A percentile compares a stretch with the other conserved stretches of the same genome.
Conservation (phyloP, 2,329 filamentous ascomycete genomes). For the Xylaria sp. region DNA sequence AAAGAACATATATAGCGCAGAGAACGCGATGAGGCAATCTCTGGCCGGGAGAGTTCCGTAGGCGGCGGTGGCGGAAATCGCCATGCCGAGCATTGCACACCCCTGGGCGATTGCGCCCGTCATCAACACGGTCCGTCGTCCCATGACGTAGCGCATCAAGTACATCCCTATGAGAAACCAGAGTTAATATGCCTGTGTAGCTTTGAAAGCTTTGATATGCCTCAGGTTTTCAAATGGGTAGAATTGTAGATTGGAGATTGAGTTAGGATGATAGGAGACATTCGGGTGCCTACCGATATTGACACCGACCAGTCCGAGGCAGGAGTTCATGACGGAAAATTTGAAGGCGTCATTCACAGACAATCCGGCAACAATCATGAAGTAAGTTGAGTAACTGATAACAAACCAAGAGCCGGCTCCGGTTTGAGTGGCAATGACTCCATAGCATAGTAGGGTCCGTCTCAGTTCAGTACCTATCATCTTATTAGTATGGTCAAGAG, state of each 20-base stretch:
- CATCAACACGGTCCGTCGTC: constrained; percentile 51
- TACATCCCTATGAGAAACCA: constrained; percentile 37
- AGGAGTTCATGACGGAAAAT: constrained; percentile 53
- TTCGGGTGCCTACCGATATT: constrained; percentile 51
- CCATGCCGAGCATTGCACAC: constrained; percentile 48
- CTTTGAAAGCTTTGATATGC: background rate
- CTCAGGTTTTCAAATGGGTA: too few relatives aligned
- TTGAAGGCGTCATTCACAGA: constrained; percentile 48
- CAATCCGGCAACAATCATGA: constrained; percentile 46
- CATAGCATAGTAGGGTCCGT: constrained; percentile 53
- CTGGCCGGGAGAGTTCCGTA: constrained; percentile 34
- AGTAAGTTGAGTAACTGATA: constrained; percentile 55
- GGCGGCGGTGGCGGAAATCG: constrained; percentile 35
- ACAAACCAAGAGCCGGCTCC: constrained; percentile 52
- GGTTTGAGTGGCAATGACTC: constrained; percentile 49
- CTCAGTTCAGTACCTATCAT: constrained; percentile 47
- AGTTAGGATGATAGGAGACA: background rate
- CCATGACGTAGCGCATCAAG: constrained; percentile 50
- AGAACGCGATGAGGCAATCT: constrained; percentile 41
- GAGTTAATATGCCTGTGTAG: background rate
- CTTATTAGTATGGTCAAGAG: background rate
- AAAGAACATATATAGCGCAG: constrained; percentile 38
- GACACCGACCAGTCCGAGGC: constrained; percentile 51
- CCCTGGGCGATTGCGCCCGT: constrained; percentile 48
- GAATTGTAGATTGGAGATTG: background rate